Evolutionary conservation across 2,329 filamentous ascomycete species (phyloP).

Genomic region (Fusarium sp.): DNA sequence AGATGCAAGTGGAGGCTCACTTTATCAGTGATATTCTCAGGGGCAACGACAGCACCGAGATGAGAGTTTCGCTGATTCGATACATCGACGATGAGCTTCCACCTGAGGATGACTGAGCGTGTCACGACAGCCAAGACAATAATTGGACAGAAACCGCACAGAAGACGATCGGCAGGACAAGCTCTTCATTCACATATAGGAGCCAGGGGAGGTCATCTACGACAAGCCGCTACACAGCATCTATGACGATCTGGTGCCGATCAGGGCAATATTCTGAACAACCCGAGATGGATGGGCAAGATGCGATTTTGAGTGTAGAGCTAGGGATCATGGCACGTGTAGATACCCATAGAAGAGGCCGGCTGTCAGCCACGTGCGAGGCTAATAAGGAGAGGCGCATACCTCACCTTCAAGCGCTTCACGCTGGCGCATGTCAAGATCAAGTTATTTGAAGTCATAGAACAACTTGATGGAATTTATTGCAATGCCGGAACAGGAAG

Average conservation of each 20-base stretch:
- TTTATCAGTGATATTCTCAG: constrained; percentile 93
- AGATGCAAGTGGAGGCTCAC: constrained; percentile 98
- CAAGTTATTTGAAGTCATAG: not conserved
- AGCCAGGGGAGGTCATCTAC: constrained; percentile 1
- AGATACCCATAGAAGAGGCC: constrained; percentile 23
- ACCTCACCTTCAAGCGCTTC: constrained; percentile 13
- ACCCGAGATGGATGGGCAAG: constrained; percentile 15
- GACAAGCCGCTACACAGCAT: constrained; percentile 5
- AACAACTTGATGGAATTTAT: not conserved
- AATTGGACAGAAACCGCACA: constrained; percentile 7
- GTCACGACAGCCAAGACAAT: not conserved
- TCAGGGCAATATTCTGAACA: constrained; percentile 8
- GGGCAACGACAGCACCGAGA: constrained; percentile 96
- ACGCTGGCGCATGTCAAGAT: constrained; percentile 5
- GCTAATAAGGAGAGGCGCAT: constrained; percentile 17
- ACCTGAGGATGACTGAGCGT: constrained; percentile 83
- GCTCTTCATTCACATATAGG: not conserved
- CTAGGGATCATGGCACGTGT: constrained; percentile 17
- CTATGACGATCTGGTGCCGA: constrained; percentile 8
- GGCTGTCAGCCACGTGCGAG: constrained; percentile 32
- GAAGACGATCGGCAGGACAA: constrained; percentile 1
- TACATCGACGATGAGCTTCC: constrained; percentile 99
- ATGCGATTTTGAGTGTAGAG: constrained; percentile 14
- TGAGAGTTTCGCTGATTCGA: constrained; percentile 88
- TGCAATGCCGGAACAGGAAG: not conserved